Evolutionary conservation across 1,284 basidiomycete genomes (phyloP).

Genomic region (Ganoderma leucocontextum): DNA sequence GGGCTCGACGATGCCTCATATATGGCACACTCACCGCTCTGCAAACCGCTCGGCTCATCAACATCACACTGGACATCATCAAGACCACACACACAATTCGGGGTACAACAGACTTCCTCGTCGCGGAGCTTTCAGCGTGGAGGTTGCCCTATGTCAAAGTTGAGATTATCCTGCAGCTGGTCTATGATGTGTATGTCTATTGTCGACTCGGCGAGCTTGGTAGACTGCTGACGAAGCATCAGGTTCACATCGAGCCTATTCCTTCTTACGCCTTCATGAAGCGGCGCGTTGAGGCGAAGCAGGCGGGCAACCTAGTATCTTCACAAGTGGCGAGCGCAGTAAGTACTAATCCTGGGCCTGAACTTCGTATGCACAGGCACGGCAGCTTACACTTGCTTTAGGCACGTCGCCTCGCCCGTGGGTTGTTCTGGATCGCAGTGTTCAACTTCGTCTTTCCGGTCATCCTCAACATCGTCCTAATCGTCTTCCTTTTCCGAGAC

Average conservation of each 20-base stretch:
- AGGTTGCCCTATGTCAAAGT: constrained; percentile 26
- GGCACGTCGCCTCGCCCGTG: constrained; percentile 10
- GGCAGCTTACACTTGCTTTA: no score
- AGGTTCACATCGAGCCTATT: background rate
- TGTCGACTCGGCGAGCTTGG: background rate
- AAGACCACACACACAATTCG: background rate
- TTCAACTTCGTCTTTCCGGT: constrained; percentile 44
- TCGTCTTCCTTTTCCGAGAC: constrained; percentile 28
- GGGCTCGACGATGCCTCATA: constrained; percentile 5
- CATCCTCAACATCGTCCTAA: constrained; percentile 36
- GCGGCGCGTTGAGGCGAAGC: background rate
- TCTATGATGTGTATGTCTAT: constrained; percentile 34
- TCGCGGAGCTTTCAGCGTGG: no score
- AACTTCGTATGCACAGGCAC: no score
- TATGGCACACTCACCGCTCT: background rate
- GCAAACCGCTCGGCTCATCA: background rate
- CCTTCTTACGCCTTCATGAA: background rate
- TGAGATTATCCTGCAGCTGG: constrained; percentile 39
- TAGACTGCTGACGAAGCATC: background rate
- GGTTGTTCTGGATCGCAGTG: constrained; percentile 41
- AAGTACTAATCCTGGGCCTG: no score
- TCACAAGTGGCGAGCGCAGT: background rate
- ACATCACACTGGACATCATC: no score
- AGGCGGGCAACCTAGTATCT: background rate
- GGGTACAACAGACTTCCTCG: no score